Conservation (phyloP, 306 rosid genomes). For the Cicer pinnatifidum region DNA sequence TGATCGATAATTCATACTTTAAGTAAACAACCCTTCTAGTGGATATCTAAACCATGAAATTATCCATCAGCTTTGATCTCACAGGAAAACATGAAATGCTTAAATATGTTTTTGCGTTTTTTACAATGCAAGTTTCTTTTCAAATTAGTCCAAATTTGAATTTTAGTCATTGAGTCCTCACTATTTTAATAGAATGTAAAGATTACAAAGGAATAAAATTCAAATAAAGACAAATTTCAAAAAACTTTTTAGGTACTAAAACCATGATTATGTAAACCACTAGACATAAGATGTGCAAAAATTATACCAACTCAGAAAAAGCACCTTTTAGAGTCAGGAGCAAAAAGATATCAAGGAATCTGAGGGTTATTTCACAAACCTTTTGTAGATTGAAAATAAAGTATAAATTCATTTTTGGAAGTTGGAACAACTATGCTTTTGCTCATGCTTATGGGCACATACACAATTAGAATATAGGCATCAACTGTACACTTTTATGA, state of each 20-base stretch:
- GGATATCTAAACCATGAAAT: constrained; percentile 32
- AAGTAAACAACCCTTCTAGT: constrained; percentile 25
- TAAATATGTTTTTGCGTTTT: background rate
- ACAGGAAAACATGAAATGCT: constrained; percentile 10
- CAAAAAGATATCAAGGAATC: constrained; percentile 26
- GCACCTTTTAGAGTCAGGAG: constrained; percentile 1
- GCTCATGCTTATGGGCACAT: constrained; percentile 6
- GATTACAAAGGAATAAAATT: background rate
- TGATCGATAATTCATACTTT: background rate
- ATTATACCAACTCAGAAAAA: constrained; percentile 7
- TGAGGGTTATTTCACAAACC: constrained; percentile 1
- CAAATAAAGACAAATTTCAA: background rate
- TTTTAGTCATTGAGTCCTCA: background rate
- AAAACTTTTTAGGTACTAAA: background rate
- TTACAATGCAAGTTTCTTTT: background rate
- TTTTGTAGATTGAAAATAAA: background rate
- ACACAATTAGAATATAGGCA: background rate
- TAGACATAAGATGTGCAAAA: background rate
- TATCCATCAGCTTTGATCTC: constrained; percentile 23
- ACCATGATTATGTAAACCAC: background rate
- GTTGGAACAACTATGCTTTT: constrained; percentile 7
- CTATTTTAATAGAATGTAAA: background rate
- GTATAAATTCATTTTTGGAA: constrained; percentile 12
- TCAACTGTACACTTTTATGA: background rate
- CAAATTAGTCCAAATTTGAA: background rate